These are phyloP conservation scores for Aspergillus niger DNA, from an alignment of 2,329 filamentous ascomycete species.

Conservation along the genomic window DNA sequence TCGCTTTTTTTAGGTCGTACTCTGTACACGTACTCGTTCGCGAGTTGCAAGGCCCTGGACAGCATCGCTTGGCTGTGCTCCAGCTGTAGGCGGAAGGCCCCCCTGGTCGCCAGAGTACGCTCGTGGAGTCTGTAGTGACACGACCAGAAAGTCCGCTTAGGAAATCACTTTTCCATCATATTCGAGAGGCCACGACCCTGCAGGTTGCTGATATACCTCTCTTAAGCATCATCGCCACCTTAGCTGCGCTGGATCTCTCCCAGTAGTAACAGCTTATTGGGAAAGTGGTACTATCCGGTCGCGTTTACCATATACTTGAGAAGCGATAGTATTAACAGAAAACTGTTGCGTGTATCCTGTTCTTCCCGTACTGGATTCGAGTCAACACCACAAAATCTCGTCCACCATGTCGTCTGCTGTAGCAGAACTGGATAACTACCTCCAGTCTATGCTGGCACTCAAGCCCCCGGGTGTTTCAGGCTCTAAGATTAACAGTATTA, in stretches of 20 bases:
- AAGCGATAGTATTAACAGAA: conserved; percentile 22
- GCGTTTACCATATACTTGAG: conserved; percentile 14
- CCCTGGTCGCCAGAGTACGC: conserved; percentile 34
- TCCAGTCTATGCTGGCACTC: conserved; percentile 87
- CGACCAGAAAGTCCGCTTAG: conserved; percentile 34
- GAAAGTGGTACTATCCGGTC: conserved; percentile 16
- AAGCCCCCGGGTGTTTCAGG: conserved; percentile 94
- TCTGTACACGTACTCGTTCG: conserved; percentile 41
- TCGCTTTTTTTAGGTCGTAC: conserved; percentile 35
- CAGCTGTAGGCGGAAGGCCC: conserved; percentile 42
- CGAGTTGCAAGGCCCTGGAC: conserved; percentile 31
- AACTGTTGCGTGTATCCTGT: conserved; percentile 13
- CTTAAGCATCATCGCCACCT: conserved; percentile 22
- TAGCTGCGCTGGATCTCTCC: conserved; percentile 26
- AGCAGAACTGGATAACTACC: conserved; percentile 84
- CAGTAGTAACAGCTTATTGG: conserved; percentile 29
- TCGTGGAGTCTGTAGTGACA: conserved; percentile 43
- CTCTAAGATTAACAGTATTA: conserved; percentile 86
- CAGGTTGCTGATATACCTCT: conserved; percentile 14
- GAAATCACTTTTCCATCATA: conserved; percentile 23
- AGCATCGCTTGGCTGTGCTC: conserved; percentile 41
- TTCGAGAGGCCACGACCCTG: conserved; percentile 14
- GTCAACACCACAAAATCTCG: conserved; percentile 16
- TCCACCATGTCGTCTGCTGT: conserved; percentile 74
- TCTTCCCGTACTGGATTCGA: conserved; percentile 17